Base-by-base conservation (phyloP, 2,329 filamentous ascomycete genomes). In the Aspergillus luchuensis region DNA sequence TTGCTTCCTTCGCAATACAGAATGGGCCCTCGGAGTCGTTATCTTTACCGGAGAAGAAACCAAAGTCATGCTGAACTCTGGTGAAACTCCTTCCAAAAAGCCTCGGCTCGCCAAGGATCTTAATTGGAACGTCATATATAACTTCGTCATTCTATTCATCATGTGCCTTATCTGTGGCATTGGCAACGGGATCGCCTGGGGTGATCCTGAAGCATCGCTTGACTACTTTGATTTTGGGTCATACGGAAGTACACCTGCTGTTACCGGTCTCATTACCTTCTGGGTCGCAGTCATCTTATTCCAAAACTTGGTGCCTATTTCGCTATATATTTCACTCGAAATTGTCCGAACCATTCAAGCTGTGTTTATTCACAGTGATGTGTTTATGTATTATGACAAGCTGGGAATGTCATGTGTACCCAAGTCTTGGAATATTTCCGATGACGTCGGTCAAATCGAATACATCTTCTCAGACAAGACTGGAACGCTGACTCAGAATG, bases 51-150 rank as follows among this genome's bases (percentile, higher is more conserved):
- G 95, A 36, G 88, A 93, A 72, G 94, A 99, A 75, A 97, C 94
- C 36, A 99, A 98, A 80, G 98, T 97, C 75, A 99, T 99, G 95
- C 90, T 97, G 81, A 99, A 99, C 74, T 91, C 95, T 28, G 95
- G 95, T 62, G 89, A 94, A 63, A 99, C 95, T 1, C 95, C 96
- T 11, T 96, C 88, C 74, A 99, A 99, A 81, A 90, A 94, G 64
- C 87, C 95, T 39, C 88, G 91, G 67, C 93, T 99, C 69, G 91
- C 93, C 56, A 89, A 92, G 64, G 93, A 97, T 74, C 85, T 99
- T 68, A 99, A 99, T 80, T 96, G 92, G 85, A 97, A 97, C 76
- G 93, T 99, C 75, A 85, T 98, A 62, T 96, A 93, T 84, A 99
- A 99, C 78, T 98, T 99, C 73, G 82, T 90, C 69, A 88, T 99